phyloP scores from a whole-genome alignment of 2,329 filamentous ascomycete genomes.

The Triangularia verruculosa region DNA sequence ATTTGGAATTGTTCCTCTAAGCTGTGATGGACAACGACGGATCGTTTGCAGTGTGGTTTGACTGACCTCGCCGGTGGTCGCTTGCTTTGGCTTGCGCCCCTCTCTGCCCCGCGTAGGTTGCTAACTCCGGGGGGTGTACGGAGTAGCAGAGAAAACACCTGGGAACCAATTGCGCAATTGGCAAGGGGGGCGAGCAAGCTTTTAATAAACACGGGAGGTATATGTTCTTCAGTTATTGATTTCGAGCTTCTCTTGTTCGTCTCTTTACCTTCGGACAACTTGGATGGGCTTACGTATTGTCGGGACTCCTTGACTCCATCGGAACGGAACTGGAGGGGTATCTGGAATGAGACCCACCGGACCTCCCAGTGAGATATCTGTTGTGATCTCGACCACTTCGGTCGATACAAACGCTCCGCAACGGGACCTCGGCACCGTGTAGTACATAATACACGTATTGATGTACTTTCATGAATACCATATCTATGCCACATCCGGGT shows the following conservation, averaged over 20 bases:
- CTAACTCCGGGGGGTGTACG: not conserved
- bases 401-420: no score
- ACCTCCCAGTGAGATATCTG: not conserved
- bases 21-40: not conserved
- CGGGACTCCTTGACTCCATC: not conserved
- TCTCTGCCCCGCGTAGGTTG: not conserved
- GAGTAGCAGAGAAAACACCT: not conserved
- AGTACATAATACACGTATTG: no score
- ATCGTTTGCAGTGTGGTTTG: not conserved
- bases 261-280: no score
- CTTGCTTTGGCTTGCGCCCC: not conserved
- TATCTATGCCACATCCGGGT: not conserved
- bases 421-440: no score
- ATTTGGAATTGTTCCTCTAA: not conserved
- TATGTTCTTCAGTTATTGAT: no score
- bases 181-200: not conserved
- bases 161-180: constrained; percentile 15
- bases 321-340: not conserved
- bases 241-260: no score
- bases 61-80: not conserved
- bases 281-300: no score
- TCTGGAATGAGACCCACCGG: not conserved
- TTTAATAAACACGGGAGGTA: not conserved
- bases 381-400: not conserved
- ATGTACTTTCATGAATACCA: no score